Conservation (phyloP, 176 grass and related monocot species). For the Oryza glaberrima region DNA sequence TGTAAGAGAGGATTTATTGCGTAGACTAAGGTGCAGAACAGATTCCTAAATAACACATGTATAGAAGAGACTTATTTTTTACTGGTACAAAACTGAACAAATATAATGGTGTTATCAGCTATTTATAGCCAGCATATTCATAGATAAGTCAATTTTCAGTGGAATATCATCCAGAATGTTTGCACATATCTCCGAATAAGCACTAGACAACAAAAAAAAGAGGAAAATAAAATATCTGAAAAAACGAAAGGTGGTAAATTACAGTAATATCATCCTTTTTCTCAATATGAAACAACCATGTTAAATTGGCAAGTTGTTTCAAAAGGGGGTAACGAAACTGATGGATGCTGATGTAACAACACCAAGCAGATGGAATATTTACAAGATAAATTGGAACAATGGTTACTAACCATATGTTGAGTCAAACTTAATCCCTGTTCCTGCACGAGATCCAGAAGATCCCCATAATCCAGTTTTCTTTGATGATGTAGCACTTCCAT, state of each 20-base stretch:
- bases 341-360: not conserved
- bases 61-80: not conserved
- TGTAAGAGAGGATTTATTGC: not conserved
- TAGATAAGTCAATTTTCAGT: not conserved
- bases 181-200: not conserved
- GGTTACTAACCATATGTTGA: slow-evolving; percentile 51
- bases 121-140: not conserved
- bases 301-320: not conserved
- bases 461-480: slow-evolving; percentile 58
- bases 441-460: slow-evolving; percentile 48
- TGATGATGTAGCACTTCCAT: slow-evolving; percentile 47
- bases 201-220: not conserved
- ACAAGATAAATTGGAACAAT: not conserved
- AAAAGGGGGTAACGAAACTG: not conserved
- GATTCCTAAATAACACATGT: not conserved
- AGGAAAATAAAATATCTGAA: not conserved
- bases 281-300: not conserved
- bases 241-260: not conserved
- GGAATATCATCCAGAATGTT: not conserved
- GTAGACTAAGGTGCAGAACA: not conserved
- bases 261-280: not conserved
- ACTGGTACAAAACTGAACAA: not conserved
- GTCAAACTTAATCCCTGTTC: slow-evolving; percentile 60
- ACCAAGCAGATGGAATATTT: not conserved
- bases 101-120: not conserved